A percentile compares a stretch with the other conserved stretches of the same genome.
Evolutionary conservation across 306 rosid species (phyloP).

Genomic region (Trifolium fragiferum): DNA sequence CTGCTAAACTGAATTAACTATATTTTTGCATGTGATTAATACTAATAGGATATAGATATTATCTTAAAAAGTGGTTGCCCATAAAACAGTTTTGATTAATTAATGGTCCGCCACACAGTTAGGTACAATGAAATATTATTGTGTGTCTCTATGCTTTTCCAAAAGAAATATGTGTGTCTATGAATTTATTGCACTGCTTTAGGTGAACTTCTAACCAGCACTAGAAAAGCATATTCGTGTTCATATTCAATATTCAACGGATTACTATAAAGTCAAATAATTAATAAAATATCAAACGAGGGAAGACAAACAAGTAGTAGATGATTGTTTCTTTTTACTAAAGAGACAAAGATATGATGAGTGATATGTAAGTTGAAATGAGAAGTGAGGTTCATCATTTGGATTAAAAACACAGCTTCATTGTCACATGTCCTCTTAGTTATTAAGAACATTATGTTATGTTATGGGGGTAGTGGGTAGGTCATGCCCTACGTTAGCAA

Average conservation of each 20-base stretch:
- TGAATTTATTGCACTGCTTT: background rate
- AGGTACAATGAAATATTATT: background rate
- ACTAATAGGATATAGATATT: too few relatives aligned
- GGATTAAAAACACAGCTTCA: background rate
- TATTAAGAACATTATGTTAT: background rate
- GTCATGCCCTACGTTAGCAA: background rate
- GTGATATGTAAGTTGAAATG: conserved; percentile 28
- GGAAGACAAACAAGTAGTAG: conserved; percentile 16
- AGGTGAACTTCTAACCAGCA: background rate
- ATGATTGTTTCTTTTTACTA: too few relatives aligned
- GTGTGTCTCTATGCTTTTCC: background rate
- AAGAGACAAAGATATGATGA: conserved; percentile 31
- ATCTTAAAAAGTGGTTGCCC: too few relatives aligned
- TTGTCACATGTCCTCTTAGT: background rate
- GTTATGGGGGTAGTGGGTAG: background rate
- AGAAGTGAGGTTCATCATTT: background rate
- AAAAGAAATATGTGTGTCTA: too few relatives aligned
- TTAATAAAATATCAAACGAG: background rate
- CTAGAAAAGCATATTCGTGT: conserved; percentile 11
- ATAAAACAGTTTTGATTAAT: background rate
- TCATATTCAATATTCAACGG: conserved; percentile 24
- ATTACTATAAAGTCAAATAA: conserved; percentile 25
- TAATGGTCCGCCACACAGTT: background rate
- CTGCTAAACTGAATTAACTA: too few relatives aligned
- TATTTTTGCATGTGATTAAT: too few relatives aligned